Conservation (phyloP, 208 protist genomes). For the Trypanosoma brucei region DNA sequence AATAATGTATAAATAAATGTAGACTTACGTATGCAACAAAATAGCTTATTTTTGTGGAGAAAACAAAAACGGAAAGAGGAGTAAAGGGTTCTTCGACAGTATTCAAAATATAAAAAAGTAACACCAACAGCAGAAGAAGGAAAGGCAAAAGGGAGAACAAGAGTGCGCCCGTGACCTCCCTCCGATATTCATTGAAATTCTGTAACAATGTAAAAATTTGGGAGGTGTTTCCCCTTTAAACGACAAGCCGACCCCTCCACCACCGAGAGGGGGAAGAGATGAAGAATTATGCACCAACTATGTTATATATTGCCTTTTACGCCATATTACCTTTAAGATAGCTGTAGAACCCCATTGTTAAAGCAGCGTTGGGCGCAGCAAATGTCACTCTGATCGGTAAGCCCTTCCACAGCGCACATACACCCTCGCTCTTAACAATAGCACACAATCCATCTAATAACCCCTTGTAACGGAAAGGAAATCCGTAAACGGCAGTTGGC, state of each 20-base stretch:
- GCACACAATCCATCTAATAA: conserved; percentile 46
- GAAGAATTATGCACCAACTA: not conserved
- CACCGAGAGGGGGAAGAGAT: too few species aligned
- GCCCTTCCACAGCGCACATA: conserved; percentile 59
- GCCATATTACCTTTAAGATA: conserved; percentile 24
- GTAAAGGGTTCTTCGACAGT: too few species aligned
- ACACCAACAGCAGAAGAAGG: too few species aligned
- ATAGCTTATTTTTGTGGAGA: not conserved
- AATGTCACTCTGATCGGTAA: conserved; percentile 51
- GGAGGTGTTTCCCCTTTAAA: too few species aligned
- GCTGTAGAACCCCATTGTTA: conserved; percentile 80
- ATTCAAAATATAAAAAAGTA: too few species aligned
- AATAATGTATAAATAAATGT: conserved; percentile 1
- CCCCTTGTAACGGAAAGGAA: conserved; percentile 56
- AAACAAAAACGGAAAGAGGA: too few species aligned
- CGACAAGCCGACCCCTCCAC: too few species aligned
- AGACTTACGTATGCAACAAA: conserved; percentile 1
- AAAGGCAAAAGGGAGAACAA: too few species aligned
- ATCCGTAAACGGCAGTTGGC: conserved; percentile 21
- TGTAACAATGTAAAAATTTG: too few species aligned
- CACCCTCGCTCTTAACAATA: conserved; percentile 49
- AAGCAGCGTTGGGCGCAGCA: conserved; percentile 70
- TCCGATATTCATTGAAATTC: too few species aligned
- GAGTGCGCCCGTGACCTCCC: too few species aligned
- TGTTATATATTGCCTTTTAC: not conserved